A percentile compares a stretch with the other conserved stretches of the same genome.
Conservation (phyloP, 1,284 basidiomycete species). For the Afroboletus lepidellus region DNA sequence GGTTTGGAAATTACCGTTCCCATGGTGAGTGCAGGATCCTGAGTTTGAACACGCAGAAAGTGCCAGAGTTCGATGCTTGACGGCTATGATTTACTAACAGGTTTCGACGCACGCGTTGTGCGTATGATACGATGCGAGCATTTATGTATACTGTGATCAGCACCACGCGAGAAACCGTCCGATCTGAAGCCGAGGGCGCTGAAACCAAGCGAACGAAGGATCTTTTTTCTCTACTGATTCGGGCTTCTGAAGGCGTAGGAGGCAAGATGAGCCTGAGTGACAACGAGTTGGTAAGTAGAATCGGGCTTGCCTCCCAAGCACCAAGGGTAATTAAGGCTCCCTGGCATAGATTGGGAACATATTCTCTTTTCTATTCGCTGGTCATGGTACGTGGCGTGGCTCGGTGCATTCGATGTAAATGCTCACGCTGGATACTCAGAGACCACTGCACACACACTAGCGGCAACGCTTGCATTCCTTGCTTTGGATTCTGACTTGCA, state of each 20-base stretch:
- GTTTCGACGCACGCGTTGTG: conserved; percentile 25
- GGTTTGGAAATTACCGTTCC: conserved; percentile 43
- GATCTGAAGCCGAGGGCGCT: conserved; percentile 16
- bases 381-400: conserved; percentile 43
- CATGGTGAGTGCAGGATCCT: conserved; percentile 32
- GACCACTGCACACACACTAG: conserved; percentile 49
- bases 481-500: conserved; percentile 45
- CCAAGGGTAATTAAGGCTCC: background rate
- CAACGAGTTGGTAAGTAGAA: conserved; percentile 43
- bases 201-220: conserved; percentile 31
- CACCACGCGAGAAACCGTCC: conserved; percentile 37
- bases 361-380: conserved; percentile 53
- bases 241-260: conserved; percentile 48
- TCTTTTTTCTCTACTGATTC: conserved; percentile 48
- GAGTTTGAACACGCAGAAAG: background rate
- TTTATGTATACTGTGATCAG: conserved; percentile 44
- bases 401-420: background rate
- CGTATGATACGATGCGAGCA: conserved; percentile 30
- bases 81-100: conserved; percentile 9
- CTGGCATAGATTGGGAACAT: conserved; percentile 49
- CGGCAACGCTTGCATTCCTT: conserved; percentile 48
- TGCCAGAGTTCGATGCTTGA: background rate
- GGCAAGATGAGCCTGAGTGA: conserved; percentile 45
- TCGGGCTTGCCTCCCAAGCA: background rate
- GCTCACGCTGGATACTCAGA: conserved; percentile 33